Conservation (phyloP, 2,329 filamentous ascomycete genomes). For the Dactylellina parvicollis region DNA sequence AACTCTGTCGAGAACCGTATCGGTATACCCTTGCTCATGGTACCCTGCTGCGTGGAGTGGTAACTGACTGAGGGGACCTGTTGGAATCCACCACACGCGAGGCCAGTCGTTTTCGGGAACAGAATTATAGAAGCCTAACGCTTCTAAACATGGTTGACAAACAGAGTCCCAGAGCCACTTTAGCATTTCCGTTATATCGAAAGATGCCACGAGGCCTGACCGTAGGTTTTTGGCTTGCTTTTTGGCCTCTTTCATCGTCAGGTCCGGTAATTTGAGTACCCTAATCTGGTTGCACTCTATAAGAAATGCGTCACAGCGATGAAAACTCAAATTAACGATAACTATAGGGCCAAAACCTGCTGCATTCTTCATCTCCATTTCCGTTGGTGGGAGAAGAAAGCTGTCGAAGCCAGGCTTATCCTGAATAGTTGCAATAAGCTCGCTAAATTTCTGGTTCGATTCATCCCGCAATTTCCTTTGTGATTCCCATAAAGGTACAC, state of each 20-base stretch:
- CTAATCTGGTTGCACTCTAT: background rate
- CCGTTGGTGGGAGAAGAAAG: conserved; percentile 39
- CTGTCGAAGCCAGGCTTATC: conserved; percentile 8
- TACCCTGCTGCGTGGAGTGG: conserved; percentile 61
- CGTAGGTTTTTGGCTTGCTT: background rate
- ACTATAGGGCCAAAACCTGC: conserved; percentile 17
- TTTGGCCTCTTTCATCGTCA: background rate
- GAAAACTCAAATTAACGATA: conserved; percentile 8
- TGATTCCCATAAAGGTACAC: background rate
- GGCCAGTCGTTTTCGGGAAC: conserved; percentile 30
- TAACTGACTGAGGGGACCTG: conserved; percentile 58
- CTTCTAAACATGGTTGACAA: conserved; percentile 57
- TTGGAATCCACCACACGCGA: conserved; percentile 61
- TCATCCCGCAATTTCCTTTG: background rate
- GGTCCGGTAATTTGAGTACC: background rate
- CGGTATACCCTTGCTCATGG: conserved; percentile 53
- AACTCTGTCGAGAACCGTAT: conserved; percentile 58
- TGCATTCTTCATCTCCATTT: conserved; percentile 8
- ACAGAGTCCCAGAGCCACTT: conserved; percentile 60
- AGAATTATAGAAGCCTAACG: conserved; percentile 56
- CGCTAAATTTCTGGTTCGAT: background rate
- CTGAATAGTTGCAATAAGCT: conserved; percentile 18
- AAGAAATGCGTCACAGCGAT: conserved; percentile 28
- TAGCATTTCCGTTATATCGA: conserved; percentile 33
- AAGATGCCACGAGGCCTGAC: background rate